A percentile compares a stretch with the other conserved stretches of the same genome.
Conservation (phyloP, 352 stramenopile genomes). For the Phytophthora hybrid region DNA sequence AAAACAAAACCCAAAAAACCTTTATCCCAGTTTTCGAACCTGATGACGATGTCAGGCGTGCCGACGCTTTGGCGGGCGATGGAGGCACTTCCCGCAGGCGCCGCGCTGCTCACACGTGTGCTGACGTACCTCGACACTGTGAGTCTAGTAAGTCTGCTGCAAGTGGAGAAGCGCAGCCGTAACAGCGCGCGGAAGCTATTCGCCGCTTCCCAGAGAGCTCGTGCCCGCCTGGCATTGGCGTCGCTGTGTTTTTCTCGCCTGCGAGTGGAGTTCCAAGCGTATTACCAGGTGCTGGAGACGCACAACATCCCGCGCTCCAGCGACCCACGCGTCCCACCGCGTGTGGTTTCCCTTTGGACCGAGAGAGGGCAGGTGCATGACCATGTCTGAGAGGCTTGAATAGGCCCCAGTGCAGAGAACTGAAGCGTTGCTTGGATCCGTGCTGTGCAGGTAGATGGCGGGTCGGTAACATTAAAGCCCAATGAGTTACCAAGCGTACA, state of each 20-base stretch:
- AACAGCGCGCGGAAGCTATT: conserved; percentile 31
- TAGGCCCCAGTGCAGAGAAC: not conserved
- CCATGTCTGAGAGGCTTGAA: conserved; percentile 3
- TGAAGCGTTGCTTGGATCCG: conserved; percentile 2
- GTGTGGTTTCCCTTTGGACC: conserved; percentile 61
- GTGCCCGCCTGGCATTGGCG: conserved; percentile 46
- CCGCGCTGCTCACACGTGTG: conserved; percentile 32
- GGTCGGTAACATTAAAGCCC: conserved; percentile 32
- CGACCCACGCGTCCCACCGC: conserved; percentile 67
- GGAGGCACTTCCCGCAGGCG: conserved; percentile 10
- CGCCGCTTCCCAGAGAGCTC: conserved; percentile 30
- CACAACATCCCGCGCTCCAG: conserved; percentile 52
- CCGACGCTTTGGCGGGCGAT: conserved; percentile 21
- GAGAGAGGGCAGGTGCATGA: conserved; percentile 57
- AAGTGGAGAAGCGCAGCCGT: conserved; percentile 38
- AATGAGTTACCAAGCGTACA: conserved; percentile 42
- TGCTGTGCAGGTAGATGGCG: conserved; percentile 37
- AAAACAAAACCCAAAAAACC: too few species aligned
- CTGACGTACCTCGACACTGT: conserved; percentile 40
- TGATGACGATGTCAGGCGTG: not conserved
- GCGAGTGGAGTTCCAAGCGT: conserved; percentile 51
- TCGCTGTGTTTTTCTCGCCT: conserved; percentile 43
- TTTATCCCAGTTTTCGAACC: too few species aligned
- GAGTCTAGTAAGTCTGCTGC: conserved; percentile 31
- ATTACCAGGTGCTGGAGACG: conserved; percentile 63